A percentile compares a stretch with the other conserved stretches of the same genome.
Evolutionary conservation across 106 monocot genomes (phyloP).

Genomic region (Allium cepa): DNA sequence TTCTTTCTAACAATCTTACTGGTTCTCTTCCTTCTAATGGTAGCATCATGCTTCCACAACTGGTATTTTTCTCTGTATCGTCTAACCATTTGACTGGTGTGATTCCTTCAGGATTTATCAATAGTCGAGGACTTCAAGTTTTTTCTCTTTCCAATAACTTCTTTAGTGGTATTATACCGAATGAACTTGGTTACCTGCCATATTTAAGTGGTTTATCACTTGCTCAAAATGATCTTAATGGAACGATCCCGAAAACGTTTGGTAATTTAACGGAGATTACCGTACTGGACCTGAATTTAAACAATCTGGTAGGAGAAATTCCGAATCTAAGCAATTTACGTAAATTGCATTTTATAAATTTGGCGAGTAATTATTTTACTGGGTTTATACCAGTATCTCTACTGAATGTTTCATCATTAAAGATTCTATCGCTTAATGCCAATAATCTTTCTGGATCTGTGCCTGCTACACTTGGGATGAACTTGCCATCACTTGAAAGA

Average conservation of each 20-base stretch:
- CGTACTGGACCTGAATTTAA: not conserved
- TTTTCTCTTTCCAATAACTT: not conserved
- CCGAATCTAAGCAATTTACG: not conserved
- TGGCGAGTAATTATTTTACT: not conserved
- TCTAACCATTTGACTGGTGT: not conserved
- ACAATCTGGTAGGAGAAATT: not conserved
- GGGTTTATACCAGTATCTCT: conserved; percentile 1
- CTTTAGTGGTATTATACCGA: not conserved
- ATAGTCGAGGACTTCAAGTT: not conserved
- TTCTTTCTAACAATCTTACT: not conserved
- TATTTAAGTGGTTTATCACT: not conserved
- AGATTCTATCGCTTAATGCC: not conserved
- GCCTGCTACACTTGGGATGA: not conserved
- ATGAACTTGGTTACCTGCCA: not conserved
- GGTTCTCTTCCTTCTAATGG: not conserved
- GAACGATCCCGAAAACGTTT: not conserved
- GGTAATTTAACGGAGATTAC: conserved; percentile 3
- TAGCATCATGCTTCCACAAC: not conserved
- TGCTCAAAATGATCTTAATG: not conserved
- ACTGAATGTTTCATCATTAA: not conserved
- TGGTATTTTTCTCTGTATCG: not conserved
- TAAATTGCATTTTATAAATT: not conserved
- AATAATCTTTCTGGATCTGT: conserved; percentile 6
- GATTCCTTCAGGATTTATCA: not conserved
- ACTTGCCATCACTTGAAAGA: not conserved